Evolutionary conservation across 768 basidiomycete species (phyloP).

Genomic region (Tephrocybe sp.): DNA sequence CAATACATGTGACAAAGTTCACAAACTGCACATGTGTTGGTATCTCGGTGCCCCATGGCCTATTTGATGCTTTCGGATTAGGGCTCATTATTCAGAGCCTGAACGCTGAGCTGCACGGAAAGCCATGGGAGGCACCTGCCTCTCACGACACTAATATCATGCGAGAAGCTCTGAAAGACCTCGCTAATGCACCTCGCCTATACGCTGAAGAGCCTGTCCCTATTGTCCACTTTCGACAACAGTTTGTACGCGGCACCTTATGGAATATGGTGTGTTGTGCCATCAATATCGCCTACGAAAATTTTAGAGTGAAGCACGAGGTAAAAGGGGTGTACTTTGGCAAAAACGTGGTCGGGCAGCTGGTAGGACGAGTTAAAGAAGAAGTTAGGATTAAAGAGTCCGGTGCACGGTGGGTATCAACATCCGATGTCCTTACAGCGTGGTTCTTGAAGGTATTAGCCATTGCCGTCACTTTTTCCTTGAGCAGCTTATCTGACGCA

Average conservation of each 20-base stretch:
- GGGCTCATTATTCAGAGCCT: slow-evolving; percentile 3
- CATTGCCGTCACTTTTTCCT: background rate
- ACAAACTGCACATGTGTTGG: slow-evolving; percentile 5
- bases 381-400: slow-evolving; percentile 1
- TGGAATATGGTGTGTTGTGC: background rate
- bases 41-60: slow-evolving; percentile 5
- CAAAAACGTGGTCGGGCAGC: background rate
- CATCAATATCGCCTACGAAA: background rate
- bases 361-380: background rate
- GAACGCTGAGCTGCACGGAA: slow-evolving; percentile 3
- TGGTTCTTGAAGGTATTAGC: slow-evolving; percentile 13
- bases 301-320: background rate
- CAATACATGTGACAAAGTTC: slow-evolving; percentile 3
- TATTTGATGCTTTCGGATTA: slow-evolving; percentile 8
- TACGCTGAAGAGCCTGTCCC: background rate
- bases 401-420: background rate
- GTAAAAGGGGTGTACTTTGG: background rate
- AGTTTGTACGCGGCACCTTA: background rate
- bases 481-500: background rate
- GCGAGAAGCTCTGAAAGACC: slow-evolving; percentile 1
- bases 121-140: background rate
- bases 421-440: slow-evolving; percentile 5
- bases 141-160: slow-evolving; percentile 2
- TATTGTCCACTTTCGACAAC: background rate
- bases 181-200: background rate